phyloP scores from a whole-genome alignment of 2,329 filamentous ascomycete genomes.

The Ascochyta pisi region DNA sequence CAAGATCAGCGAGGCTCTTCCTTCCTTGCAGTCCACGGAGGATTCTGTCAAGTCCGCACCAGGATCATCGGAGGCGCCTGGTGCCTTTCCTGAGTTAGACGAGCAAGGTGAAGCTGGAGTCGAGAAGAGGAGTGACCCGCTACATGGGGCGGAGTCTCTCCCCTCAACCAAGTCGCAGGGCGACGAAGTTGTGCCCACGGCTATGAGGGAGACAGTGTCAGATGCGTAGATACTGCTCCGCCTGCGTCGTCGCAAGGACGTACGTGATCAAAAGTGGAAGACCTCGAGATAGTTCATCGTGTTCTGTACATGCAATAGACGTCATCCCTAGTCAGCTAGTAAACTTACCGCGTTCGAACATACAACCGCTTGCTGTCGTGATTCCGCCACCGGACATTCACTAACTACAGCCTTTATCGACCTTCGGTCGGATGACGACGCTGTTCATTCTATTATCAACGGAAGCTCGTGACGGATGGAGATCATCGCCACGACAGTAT shows the following conservation, averaged over 20 bases:
- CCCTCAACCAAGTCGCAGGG: constrained; percentile 15
- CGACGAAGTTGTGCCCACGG: constrained; percentile 7
- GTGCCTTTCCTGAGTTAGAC: constrained; percentile 27
- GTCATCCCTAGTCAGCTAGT: not conserved
- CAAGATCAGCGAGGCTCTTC: constrained; percentile 13
- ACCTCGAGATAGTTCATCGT: not conserved
- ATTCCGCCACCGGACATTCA: not conserved
- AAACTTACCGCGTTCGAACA: not conserved
- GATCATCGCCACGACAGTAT: constrained; percentile 13
- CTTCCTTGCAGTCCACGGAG: constrained; percentile 11
- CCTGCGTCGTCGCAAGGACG: not conserved
- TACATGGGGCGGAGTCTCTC: not conserved
- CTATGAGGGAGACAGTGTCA: constrained; percentile 5
- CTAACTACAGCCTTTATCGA: not conserved
- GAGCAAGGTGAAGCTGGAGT: constrained; percentile 2
- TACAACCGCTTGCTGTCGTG: not conserved
- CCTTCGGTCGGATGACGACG: not conserved
- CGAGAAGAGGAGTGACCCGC: not conserved
- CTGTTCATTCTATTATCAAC: constrained; percentile 1
- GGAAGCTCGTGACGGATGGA: constrained; percentile 2
- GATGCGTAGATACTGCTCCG: not conserved
- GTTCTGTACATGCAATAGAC: constrained; percentile 5
- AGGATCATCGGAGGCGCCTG: constrained; percentile 28
- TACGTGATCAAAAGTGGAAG: not conserved
- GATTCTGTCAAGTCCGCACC: constrained; percentile 10